Conservation (phyloP, 2,329 filamentous ascomycete genomes). For the Diaporthe citriasiana region DNA sequence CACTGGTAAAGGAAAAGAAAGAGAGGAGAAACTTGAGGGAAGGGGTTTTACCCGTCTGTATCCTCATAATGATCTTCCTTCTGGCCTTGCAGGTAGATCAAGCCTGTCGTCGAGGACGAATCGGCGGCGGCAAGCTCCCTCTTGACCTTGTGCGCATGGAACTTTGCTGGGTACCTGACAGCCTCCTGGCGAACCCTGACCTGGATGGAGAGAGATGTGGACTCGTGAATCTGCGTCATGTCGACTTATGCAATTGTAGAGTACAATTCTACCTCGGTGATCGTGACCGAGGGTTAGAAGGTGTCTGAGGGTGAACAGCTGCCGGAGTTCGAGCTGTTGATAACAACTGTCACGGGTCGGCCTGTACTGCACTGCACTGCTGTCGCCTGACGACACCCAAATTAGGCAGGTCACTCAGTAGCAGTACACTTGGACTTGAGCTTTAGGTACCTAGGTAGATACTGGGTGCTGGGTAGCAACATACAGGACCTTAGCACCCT, state of each 20-base stretch:
- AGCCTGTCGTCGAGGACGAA: slow-evolving; percentile 47
- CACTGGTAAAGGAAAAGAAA: neutral
- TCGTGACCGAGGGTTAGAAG: neutral
- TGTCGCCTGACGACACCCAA: neutral
- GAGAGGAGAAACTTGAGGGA: neutral
- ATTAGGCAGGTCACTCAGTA: neutral
- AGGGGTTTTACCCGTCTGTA: slow-evolving; percentile 59
- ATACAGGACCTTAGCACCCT: neutral
- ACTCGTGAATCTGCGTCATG: slow-evolving; percentile 31
- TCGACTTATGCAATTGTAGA: neutral
- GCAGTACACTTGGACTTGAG: neutral
- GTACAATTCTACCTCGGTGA: neutral
- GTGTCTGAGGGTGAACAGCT: neutral
- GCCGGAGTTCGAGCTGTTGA: slow-evolving; percentile 4
- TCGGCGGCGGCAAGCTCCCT: slow-evolving; percentile 60
- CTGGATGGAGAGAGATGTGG: neutral
- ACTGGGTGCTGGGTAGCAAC: neutral
- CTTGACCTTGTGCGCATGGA: slow-evolving; percentile 70
- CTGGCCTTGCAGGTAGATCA: slow-evolving; percentile 70
- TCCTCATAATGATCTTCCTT: slow-evolving; percentile 68
- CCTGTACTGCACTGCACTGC: neutral
- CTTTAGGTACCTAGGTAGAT: neutral
- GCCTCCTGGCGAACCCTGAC: slow-evolving; percentile 17
- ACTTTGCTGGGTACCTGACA: slow-evolving; percentile 59
- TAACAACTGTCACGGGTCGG: slow-evolving; percentile 23